Evolutionary conservation across 345 rosid species (phyloP).

Genomic region (Noccaea bulbosa): DNA sequence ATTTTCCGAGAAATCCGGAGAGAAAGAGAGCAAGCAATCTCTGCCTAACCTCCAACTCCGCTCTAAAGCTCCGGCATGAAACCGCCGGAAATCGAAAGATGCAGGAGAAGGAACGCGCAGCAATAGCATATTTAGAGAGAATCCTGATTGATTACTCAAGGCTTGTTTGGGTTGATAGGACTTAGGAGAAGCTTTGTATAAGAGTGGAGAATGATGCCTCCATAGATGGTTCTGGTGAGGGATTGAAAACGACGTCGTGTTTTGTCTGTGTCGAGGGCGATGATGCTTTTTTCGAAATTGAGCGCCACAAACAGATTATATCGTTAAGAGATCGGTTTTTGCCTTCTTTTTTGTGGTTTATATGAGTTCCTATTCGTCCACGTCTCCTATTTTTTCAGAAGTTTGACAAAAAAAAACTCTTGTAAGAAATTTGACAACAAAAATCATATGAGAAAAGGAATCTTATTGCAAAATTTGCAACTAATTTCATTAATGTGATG

Average conservation of each 20-base stretch:
- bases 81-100: constrained; percentile 15
- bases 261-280: constrained; percentile 8
- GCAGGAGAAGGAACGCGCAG: constrained; percentile 38
- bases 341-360: constrained; percentile 21
- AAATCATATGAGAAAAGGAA: neutral
- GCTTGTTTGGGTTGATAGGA: neutral
- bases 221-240: constrained; percentile 36
- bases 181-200: constrained; percentile 22
- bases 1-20: neutral
- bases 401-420: neutral
- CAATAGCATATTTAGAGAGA: constrained; percentile 30
- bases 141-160: neutral
- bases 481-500: constrained; percentile 5
- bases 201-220: neutral
- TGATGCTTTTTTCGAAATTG: constrained; percentile 35
- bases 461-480: neutral
- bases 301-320: constrained; percentile 38
- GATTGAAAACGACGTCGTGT: constrained; percentile 35
- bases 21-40: constrained; percentile 14
- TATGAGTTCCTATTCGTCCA: constrained; percentile 34
- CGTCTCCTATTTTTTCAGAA: constrained; percentile 28
- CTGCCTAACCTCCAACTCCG: constrained; percentile 17
- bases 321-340: constrained; percentile 12
- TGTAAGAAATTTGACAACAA: neutral
- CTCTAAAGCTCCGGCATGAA: constrained; percentile 6